A percentile compares a stretch with the other conserved stretches of the same genome.
Evolutionary conservation across 495 filamentous ascomycete species (phyloP).

Genomic region (Aspergillus haitiensis): DNA sequence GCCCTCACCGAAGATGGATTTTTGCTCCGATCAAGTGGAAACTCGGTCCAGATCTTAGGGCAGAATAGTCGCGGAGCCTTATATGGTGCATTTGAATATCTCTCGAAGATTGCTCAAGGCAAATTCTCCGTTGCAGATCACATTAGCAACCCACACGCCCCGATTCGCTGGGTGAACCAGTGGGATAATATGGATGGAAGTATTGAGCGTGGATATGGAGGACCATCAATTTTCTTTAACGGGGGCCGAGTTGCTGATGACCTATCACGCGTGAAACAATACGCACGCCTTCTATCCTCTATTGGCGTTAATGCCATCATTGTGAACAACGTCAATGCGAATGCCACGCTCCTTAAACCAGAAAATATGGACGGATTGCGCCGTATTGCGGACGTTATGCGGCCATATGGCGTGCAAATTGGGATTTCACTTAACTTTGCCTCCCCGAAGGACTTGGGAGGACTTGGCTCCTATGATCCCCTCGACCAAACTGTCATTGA

Average conservation of each 20-base stretch:
- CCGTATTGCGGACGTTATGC: slow-evolving; percentile 61
- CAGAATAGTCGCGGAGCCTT: slow-evolving; percentile 67
- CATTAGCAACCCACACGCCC: slow-evolving; percentile 57
- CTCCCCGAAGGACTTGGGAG: slow-evolving; percentile 58
- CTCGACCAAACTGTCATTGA: slow-evolving; percentile 56
- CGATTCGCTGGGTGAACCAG: slow-evolving; percentile 70
- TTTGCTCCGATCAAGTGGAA: slow-evolving; percentile 51
- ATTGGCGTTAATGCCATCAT: slow-evolving; percentile 65
- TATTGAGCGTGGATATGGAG: slow-evolving; percentile 70
- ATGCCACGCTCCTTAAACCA: slow-evolving; percentile 53
- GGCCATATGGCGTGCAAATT: slow-evolving; percentile 66
- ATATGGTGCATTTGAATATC: slow-evolving; percentile 69
- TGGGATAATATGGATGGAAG: slow-evolving; percentile 74
- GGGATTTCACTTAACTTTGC: slow-evolving; percentile 69
- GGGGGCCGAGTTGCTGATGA: slow-evolving; percentile 55
- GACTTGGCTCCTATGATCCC: slow-evolving; percentile 63
- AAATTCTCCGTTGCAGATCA: slow-evolving; percentile 56
- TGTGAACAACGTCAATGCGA: slow-evolving; percentile 75
- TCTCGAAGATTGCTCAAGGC: slow-evolving; percentile 62
- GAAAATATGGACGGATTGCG: slow-evolving; percentile 61
- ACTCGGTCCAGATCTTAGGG: slow-evolving; percentile 58
- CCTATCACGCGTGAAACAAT: slow-evolving; percentile 58
- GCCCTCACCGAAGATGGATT: slow-evolving; percentile 63
- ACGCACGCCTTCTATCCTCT: slow-evolving; percentile 68
- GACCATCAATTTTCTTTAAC: slow-evolving; percentile 67